Percentiles rank a stretch among this genome's conserved stretches.
Conservation (phyloP, 176 grass and related monocot species). For the Elaeis guineensis region DNA sequence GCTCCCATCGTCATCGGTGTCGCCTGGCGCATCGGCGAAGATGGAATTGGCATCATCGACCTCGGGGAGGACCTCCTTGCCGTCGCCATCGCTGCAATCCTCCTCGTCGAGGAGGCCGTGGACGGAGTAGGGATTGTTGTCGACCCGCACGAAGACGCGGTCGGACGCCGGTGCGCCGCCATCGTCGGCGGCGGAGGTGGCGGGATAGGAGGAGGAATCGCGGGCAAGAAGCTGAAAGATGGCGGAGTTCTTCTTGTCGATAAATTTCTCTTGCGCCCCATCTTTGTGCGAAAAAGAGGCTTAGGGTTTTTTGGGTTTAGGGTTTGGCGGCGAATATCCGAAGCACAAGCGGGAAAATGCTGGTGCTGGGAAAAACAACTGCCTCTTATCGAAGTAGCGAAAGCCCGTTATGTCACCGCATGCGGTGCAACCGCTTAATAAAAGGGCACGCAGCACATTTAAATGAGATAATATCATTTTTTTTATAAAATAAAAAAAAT, state of each 20-base stretch:
- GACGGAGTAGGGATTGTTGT: conserved; percentile 64
- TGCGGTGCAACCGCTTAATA: too few species aligned
- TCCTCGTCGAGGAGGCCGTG: conserved; percentile 29
- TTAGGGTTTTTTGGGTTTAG: too few species aligned
- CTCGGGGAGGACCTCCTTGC: background rate
- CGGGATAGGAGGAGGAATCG: conserved; percentile 25
- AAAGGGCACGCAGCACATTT: too few species aligned
- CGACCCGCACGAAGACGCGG: conserved; percentile 81
- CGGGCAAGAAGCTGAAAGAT: conserved; percentile 80
- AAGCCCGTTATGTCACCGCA: too few species aligned
- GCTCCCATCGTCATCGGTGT: conserved; percentile 1
- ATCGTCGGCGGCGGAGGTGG: conserved; percentile 12
- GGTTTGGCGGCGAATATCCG: too few species aligned
- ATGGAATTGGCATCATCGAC: conserved; percentile 29
- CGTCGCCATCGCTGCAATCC: background rate
- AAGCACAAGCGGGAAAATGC: too few species aligned
- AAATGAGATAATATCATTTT: too few species aligned
- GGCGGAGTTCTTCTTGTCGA: conserved; percentile 62
- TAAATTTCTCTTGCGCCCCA: conserved; percentile 30
- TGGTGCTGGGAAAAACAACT: too few species aligned
- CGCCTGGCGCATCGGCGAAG: conserved; percentile 25
- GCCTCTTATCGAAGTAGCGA: too few species aligned
- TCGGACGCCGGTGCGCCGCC: conserved; percentile 12
- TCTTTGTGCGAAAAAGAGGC: background rate
- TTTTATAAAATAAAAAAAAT: too few species aligned